Evolutionary conservation across 495 filamentous ascomycete genomes (phyloP).

Genomic region (Lepraria neglecta): DNA sequence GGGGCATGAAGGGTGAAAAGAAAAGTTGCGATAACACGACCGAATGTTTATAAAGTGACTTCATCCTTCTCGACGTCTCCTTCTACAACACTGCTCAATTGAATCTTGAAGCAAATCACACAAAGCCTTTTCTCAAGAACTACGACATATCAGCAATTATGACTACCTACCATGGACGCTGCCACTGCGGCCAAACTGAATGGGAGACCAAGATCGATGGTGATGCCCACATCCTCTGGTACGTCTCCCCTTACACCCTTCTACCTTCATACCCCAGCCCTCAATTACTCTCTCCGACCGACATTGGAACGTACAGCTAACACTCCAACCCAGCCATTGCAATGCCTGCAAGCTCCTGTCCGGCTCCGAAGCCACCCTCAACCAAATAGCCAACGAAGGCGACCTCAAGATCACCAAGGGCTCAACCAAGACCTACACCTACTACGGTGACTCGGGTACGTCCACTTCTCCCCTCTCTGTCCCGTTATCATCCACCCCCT

Average conservation of each 20-base stretch:
- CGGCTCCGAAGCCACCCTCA: constrained; percentile 44
- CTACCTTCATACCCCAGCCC: neutral
- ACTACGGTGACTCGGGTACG: constrained; percentile 45
- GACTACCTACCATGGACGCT: constrained; percentile 40
- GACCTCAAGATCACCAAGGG: constrained; percentile 46
- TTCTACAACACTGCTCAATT: neutral
- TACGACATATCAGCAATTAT: constrained; percentile 15
- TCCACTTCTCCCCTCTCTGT: neutral
- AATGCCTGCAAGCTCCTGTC: constrained; percentile 46
- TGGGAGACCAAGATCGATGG: constrained; percentile 43
- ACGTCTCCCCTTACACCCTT: constrained; percentile 4
- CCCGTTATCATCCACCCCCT: neutral
- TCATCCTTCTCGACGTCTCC: neutral
- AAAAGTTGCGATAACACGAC: too few species aligned
- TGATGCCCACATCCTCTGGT: constrained; percentile 44
- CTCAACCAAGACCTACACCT: constrained; percentile 41
- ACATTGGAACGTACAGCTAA: neutral
- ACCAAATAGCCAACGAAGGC: constrained; percentile 43
- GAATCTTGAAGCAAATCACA: neutral
- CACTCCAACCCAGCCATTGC: constrained; percentile 39
- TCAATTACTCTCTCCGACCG: neutral
- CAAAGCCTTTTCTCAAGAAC: neutral
- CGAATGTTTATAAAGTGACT: neutral
- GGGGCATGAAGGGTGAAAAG: too few species aligned
- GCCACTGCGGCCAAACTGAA: constrained; percentile 46